phyloP scores from a whole-genome alignment of 148 eudicot genomes.

The Nyssa sinensis region DNA sequence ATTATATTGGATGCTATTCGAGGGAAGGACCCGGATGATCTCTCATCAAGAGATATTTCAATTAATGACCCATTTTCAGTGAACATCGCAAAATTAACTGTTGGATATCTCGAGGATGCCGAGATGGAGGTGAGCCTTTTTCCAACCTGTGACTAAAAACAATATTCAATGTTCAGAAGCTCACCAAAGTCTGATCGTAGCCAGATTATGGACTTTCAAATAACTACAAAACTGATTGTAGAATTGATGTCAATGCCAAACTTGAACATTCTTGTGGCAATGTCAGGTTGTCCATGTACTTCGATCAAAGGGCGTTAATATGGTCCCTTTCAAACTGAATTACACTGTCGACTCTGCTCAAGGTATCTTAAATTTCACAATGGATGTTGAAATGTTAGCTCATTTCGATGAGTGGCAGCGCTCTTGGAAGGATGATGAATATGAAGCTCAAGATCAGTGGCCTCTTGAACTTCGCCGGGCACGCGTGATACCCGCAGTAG shows the following conservation, averaged over 20 bases:
- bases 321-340: slow-evolving; percentile 79
- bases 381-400: slow-evolving; percentile 91
- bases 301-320: slow-evolving; percentile 75
- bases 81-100: slow-evolving; percentile 69
- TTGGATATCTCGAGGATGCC: slow-evolving; percentile 89
- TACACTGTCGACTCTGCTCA: slow-evolving; percentile 78
- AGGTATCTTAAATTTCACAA: slow-evolving; percentile 84
- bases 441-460: slow-evolving; percentile 97
- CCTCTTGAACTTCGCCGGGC: slow-evolving; percentile 85
- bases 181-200: neutral
- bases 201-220: neutral
- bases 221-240: neutral
- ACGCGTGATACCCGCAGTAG: slow-evolving; percentile 82
- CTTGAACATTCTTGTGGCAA: neutral
- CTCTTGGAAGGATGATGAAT: slow-evolving; percentile 55
- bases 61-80: slow-evolving; percentile 75
- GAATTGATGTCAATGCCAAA: neutral
- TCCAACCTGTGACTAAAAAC: neutral
- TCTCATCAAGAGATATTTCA: slow-evolving; percentile 67
- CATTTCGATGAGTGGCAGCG: slow-evolving; percentile 97
- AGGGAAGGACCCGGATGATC: slow-evolving; percentile 83
- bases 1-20: slow-evolving; percentile 62
- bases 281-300: slow-evolving; percentile 72
- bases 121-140: slow-evolving; percentile 64
- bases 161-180: neutral